Evolutionary conservation across 495 filamentous ascomycete species (phyloP), one percentile per base, ranked within the genome.

Genomic region (Pyrenopolyporus hunteri): DNA sequence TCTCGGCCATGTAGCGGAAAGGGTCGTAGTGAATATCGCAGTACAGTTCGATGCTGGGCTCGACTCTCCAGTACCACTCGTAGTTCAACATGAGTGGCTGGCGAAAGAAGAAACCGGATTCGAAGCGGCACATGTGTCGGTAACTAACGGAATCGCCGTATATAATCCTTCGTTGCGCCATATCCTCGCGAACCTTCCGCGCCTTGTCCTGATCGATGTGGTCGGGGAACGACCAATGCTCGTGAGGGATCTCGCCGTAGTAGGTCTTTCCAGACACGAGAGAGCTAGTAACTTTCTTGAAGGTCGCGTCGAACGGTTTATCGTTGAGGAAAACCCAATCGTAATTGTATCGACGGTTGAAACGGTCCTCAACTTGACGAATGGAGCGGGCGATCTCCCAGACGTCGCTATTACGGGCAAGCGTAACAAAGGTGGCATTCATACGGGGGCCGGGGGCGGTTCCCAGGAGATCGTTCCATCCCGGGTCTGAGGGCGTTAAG

Each of bases 241-340:
- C 90, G 60, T 85, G 74, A 11, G 90, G 83, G 44, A 96, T 94
- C 65, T 86, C 76, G 63, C 92, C 95, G 73, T 97, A 98, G 72
- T 89, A 83, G 13, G 94, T 90, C 53, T 82, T 93, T 20, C 94
- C 94, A 11, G 92, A 97, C n/a, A 92, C 87, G 28, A 98, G 81
- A 3, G 90, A 84, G 8, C 85, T 86, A 11, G 94, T 98, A 52
- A 98, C 83, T 68, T 89, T 92, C 76, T 91, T 98, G 79, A 98
- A 98, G 8, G 85, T 83, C 1, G 90, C 87, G 65, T 96, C 89
- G 66, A 98, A 98, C 1, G 91, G 89, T 70, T 91, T 83, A 71
- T 98, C 94, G 73, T 98, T 98, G 61, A 98, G 74, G 79, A 98
- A 98, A 22, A 98, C 95, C 94, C 94, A 98, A 70, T 98, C 94